Evolutionary conservation across 768 basidiomycete species (phyloP).

Genomic region (Leccinum subtestaceum): DNA sequence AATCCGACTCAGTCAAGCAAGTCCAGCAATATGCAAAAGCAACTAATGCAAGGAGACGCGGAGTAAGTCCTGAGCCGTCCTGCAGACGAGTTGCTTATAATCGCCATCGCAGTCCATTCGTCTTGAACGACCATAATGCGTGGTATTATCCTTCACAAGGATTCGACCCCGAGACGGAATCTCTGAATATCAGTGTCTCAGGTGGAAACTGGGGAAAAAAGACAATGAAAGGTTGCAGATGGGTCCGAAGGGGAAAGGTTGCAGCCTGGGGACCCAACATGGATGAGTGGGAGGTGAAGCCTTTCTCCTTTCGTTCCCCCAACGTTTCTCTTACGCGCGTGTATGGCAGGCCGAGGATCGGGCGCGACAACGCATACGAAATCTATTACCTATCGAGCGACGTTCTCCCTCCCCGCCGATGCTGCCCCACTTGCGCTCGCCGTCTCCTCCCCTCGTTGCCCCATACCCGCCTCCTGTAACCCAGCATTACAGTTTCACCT

Average conservation of each 20-base stretch:
- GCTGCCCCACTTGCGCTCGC: conserved; percentile 73
- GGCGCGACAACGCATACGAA: conserved; percentile 75
- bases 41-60: conserved; percentile 29
- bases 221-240: conserved; percentile 68
- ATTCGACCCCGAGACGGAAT: conserved; percentile 61
- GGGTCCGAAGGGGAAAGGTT: conserved; percentile 81
- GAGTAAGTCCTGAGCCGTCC: conserved; percentile 21
- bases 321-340: conserved; percentile 7
- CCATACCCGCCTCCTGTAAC: conserved; percentile 69
- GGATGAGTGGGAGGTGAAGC: conserved; percentile 79
- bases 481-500: conserved; percentile 74
- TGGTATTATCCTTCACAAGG: conserved; percentile 88
- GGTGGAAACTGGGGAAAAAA: conserved; percentile 87
- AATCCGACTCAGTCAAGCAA: background rate
- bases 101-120: conserved; percentile 34
- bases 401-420: conserved; percentile 71
- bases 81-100: conserved; percentile 7
- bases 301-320: conserved; percentile 6
- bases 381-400: conserved; percentile 55
- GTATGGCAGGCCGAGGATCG: conserved; percentile 70
- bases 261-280: conserved; percentile 79
- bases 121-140: conserved; percentile 67
- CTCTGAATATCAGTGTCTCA: conserved; percentile 45
- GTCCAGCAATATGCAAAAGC: conserved; percentile 24
- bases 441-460: conserved; percentile 73